Base-by-base conservation (phyloP, 202 grass and related monocot species). In the Hordeum pubiflorum region DNA sequence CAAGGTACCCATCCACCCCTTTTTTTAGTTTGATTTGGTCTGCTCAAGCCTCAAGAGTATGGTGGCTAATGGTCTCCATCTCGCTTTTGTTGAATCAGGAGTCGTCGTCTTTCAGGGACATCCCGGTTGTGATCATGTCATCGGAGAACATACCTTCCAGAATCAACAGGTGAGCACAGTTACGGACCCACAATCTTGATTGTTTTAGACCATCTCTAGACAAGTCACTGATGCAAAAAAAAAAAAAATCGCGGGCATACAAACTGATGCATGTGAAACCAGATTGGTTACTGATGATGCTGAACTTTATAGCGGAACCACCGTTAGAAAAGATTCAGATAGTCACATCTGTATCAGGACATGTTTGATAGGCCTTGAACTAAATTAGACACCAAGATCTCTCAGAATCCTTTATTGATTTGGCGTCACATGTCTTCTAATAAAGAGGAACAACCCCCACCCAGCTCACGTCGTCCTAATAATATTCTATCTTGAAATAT, bases 81-180 rank as follows among this genome's bases (percentile, higher is more conserved):
- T 84, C 63, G 14, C 17, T 52, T 76, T 77, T 84, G 39, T 72
- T 76, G 7, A 74, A 77, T 63, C 82, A 96, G 93, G 93, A 97
- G 69, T 93, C 93, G 4, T 89, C 93, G 1, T 91, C 88, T 91
- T 78, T 91, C 7, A 83, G 75, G 79, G 90, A 97, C 61, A 93
- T 93, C 68, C 93, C 90, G 1, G 93, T 97, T 59, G 90, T 93
- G 58, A 97, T 97, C 81, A 97, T 97, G 93, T 93, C 93, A 40
- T 93, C 93, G 0, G 93, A 97, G 58, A 93, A 93, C 88, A 86
- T 91, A 21, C 93, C 90, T 83, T 91, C 90, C 62, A 84, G 93
- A 75, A 97, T 97, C 84, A 93, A 89, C 29, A 88, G 93, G 93
- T 97, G 81, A 87, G 77, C 59, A 62, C 55, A 56, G 17, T 15